A percentile compares a stretch with the other conserved stretches of the same genome.
Evolutionary conservation across 2,329 filamentous ascomycete genomes (phyloP).

Genomic region (Aplosporella prunicola): DNA sequence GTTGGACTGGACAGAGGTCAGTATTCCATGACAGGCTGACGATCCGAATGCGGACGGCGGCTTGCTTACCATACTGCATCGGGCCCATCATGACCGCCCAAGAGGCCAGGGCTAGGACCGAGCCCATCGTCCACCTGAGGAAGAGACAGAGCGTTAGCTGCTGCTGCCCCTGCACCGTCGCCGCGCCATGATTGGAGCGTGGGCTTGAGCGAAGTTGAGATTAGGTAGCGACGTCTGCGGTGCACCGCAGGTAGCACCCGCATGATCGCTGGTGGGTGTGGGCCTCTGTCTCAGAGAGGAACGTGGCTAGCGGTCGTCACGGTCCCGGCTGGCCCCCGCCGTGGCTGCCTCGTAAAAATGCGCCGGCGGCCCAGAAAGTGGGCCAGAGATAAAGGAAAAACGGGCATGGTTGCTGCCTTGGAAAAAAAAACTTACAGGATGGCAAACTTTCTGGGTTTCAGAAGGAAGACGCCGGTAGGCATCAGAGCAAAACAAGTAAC

Average conservation of each 20-base stretch:
- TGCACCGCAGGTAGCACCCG: constrained; percentile 29
- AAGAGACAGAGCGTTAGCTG: constrained; percentile 12
- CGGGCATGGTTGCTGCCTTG: constrained; percentile 15
- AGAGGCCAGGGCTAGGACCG: constrained; percentile 77
- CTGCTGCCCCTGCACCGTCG: constrained; percentile 9
- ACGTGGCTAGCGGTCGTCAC: constrained; percentile 29
- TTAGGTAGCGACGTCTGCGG: constrained; percentile 26
- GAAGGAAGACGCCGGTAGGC: constrained; percentile 58
- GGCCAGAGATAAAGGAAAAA: constrained; percentile 4
- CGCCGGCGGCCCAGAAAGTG: constrained; percentile 10
- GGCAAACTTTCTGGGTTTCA: constrained; percentile 86
- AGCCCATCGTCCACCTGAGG: constrained; percentile 87
- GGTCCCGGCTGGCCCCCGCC: constrained; percentile 6
- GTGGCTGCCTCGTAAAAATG: constrained; percentile 8
- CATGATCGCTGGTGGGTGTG: constrained; percentile 30
- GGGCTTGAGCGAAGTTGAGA: constrained; percentile 19
- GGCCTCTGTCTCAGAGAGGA: constrained; percentile 16
- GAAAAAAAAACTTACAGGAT: constrained; percentile 67
- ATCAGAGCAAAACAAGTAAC: constrained; percentile 86
- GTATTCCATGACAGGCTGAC: constrained; percentile 12
- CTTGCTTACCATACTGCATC: constrained; percentile 53
- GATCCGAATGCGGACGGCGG: constrained; percentile 14
- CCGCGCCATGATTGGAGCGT: constrained; percentile 18
- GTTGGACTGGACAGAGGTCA: constrained; percentile 44
- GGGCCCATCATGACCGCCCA: constrained; percentile 95